Evolutionary conservation across 2,329 filamentous ascomycete species (phyloP), one percentile per base, ranked within the genome.

Genomic region (Diaporthe australafricana): DNA sequence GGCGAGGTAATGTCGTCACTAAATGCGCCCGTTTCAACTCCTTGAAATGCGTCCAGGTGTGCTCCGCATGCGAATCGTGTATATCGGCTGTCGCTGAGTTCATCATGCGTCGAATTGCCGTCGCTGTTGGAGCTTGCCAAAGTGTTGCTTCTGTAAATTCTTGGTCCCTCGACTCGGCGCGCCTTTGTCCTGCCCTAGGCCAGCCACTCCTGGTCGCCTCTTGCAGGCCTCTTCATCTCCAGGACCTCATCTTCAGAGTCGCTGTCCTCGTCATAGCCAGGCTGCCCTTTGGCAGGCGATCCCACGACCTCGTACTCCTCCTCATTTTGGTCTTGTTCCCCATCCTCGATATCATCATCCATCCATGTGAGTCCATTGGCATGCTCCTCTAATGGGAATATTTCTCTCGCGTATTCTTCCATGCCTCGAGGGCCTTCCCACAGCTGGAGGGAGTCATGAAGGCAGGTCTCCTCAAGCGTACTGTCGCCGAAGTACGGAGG

Each of bases 351-450:
- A 48, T 86, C 86, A 14, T 87, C 87, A 5, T 88, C 87, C 96
- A 98, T 98, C 96, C 96, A 99, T 20, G 93, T 94, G 78, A 96
- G 84, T 6, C 96, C 96, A 80, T 98, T 98, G 40, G 95, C 94
- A 77, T 95, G 93, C 83, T 99, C 96, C 81, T 99, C 96, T 16
- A 98, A 88, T 0, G 94, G 94, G 78, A 98, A 98, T 35, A 97
- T 95, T 80, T 98, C 96, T 62, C 93, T 88, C 1, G 96, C 96
- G 80, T 98, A 99, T 82, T 98, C 96, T 80, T 98, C 95, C 76
- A 98, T 88, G 38, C 94, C 93, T 69, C 96, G 88, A 76, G 94
- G 94, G 5, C 95, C 96, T 79, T 97, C 94, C 96, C 96, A 98
- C 30, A 99, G 84, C 76, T 92, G 88, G 74, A 96, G 85, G 1